These are phyloP conservation scores for Verbena officinalis DNA, from an alignment of 257 asterid genomes.

Conservation along the genomic window DNA sequence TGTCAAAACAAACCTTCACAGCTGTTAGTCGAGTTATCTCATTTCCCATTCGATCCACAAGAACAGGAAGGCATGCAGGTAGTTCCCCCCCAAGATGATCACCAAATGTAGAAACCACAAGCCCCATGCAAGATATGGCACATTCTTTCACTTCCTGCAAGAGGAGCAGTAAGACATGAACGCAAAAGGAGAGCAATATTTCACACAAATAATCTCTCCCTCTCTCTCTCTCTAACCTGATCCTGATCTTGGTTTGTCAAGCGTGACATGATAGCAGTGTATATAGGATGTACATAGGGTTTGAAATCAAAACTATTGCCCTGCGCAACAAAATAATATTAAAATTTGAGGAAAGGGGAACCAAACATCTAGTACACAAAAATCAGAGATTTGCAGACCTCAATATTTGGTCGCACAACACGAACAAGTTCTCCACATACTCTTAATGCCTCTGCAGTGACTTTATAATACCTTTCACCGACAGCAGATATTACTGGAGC, in stretches of 20 bases:
- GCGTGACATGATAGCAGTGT: constrained; percentile 91
- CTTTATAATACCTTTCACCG: constrained; percentile 96
- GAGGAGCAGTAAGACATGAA: constrained; percentile 29
- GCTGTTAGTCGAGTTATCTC: constrained; percentile 98
- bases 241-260: constrained; percentile 99
- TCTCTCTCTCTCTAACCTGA: constrained; percentile 83
- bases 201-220: constrained; percentile 14
- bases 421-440: constrained; percentile 98
- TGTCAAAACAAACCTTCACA: constrained; percentile 78
- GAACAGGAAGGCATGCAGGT: constrained; percentile 94
- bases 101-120: constrained; percentile 92
- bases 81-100: constrained; percentile 81
- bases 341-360: constrained; percentile 22
- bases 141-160: constrained; percentile 98
- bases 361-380: constrained; percentile 18
- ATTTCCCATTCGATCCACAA: constrained; percentile 99
- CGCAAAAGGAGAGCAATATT: constrained; percentile 20
- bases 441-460: constrained; percentile 97
- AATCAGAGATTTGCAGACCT: constrained; percentile 48
- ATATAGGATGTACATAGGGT: constrained; percentile 87
- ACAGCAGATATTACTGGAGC: constrained; percentile 94
- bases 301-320: constrained; percentile 79
- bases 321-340: constrained; percentile 43
- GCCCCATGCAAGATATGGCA: constrained; percentile 99
- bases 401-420: constrained; percentile 82